These are phyloP conservation scores for Apiotrichum veenhuisii DNA, from an alignment of 1,284 basidiomycete species.

Conservation along the genomic window DNA sequence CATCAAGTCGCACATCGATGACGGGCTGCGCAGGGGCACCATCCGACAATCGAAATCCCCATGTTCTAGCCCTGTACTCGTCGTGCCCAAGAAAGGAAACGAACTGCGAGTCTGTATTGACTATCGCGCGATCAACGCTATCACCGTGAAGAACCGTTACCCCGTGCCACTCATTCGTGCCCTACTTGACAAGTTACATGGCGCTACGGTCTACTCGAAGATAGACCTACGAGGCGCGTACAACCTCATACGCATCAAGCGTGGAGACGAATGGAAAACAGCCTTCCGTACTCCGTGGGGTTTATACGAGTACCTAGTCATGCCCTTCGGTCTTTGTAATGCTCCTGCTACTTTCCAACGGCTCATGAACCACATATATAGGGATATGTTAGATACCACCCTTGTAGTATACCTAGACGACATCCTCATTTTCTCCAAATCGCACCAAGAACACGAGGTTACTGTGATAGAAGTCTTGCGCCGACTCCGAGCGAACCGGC, in stretches of 20 bases:
- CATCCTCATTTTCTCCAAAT: slow-evolving; percentile 51
- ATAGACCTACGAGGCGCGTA: slow-evolving; percentile 47
- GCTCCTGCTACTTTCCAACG: slow-evolving; percentile 45
- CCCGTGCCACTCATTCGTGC: too few species aligned
- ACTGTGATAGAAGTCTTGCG: slow-evolving; percentile 22
- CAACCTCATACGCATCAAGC: slow-evolving; percentile 43
- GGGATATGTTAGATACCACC: slow-evolving; percentile 25
- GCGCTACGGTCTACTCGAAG: slow-evolving; percentile 37
- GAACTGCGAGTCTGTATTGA: too few species aligned
- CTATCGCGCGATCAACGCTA: too few species aligned
- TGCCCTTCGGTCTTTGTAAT: slow-evolving; percentile 50
- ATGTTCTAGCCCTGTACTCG: too few species aligned
- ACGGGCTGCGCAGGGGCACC: too few species aligned
- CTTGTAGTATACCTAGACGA: slow-evolving; percentile 27
- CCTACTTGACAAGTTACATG: too few species aligned
- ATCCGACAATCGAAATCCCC: too few species aligned
- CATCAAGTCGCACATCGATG: too few species aligned
- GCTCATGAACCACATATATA: slow-evolving; percentile 28
- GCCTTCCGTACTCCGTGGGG: slow-evolving; percentile 42
- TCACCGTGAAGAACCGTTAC: too few species aligned
- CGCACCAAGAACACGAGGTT: slow-evolving; percentile 49
- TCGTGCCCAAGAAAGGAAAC: too few species aligned
- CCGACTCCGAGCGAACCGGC: slow-evolving; percentile 35
- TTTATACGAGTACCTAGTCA: slow-evolving; percentile 45
- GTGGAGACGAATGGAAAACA: slow-evolving; percentile 47